These are phyloP conservation scores for Rhamnella rubrinervis DNA, from an alignment of 331 rosid species.

Conservation along the genomic window DNA sequence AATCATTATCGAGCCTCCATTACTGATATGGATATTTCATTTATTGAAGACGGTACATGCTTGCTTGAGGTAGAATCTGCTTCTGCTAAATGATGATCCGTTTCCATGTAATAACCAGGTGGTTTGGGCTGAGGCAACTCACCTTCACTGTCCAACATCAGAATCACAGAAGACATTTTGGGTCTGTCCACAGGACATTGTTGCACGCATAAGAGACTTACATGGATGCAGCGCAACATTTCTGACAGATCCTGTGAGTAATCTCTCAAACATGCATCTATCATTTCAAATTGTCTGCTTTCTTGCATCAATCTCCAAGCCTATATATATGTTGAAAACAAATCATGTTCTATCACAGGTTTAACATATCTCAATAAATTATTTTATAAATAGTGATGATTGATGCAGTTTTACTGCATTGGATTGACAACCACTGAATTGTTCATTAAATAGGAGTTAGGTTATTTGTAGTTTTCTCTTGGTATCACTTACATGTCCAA, in stretches of 20 bases:
- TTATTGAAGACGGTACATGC: constrained; percentile 12
- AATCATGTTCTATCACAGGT: not conserved
- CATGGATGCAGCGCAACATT: constrained; percentile 27
- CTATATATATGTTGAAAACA: constrained; percentile 3
- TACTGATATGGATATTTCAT: constrained; percentile 23
- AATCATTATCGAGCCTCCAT: constrained; percentile 23
- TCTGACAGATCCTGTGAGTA: constrained; percentile 1
- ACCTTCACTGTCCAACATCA: constrained; percentile 30
- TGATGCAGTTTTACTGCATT: too few species aligned
- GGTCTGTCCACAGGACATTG: constrained; percentile 27
- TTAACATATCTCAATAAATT: not conserved
- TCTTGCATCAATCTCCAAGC: constrained; percentile 38
- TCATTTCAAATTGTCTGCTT: constrained; percentile 23
- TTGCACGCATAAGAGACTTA: constrained; percentile 30
- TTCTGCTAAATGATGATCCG: not conserved
- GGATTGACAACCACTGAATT: too few species aligned
- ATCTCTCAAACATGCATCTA: constrained; percentile 20
- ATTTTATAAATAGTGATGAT: too few species aligned
- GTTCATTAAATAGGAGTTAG: too few species aligned
- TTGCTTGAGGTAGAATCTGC: not conserved
- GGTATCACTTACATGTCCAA: constrained; percentile 14
- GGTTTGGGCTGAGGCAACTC: constrained; percentile 16
- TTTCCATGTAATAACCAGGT: constrained; percentile 12
- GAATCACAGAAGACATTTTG: constrained; percentile 27
- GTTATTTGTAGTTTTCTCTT: too few species aligned